Conservation (phyloP, 305 asterid genomes). For the Fraxinus platypoda region DNA sequence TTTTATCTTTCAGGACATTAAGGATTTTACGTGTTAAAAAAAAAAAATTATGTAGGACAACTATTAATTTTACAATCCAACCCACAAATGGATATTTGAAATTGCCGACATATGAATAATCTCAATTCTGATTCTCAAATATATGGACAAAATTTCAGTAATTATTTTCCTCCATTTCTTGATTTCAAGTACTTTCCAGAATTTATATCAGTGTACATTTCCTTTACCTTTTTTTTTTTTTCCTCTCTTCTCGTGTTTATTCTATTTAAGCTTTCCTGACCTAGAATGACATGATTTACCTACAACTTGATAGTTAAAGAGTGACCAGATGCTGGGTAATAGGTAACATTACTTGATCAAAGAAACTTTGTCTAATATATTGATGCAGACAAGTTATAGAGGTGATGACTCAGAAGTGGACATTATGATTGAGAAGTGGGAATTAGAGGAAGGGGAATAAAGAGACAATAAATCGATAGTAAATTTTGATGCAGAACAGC, state of each 20-base stretch:
- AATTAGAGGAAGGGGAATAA: neutral
- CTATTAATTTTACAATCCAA: neutral
- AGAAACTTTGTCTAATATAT: neutral
- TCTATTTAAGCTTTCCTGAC: neutral
- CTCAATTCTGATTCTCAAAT: slow-evolving; percentile 5
- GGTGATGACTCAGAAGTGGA: neutral
- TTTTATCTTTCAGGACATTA: slow-evolving; percentile 1
- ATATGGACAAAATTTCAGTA: neutral
- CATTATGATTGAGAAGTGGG: neutral
- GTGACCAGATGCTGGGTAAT: neutral
- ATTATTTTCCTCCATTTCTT: neutral
- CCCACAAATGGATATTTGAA: neutral
- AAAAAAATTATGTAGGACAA: neutral
- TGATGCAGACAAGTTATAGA: neutral
- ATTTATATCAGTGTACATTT: neutral
- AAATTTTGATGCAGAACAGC: neutral
- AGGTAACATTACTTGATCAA: neutral
- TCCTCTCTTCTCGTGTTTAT: neutral
- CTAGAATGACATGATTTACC: neutral
- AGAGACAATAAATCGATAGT: neutral
- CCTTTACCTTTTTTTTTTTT: neutral
- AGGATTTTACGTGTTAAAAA: slow-evolving; percentile 2
- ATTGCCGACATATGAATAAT: slow-evolving; percentile 15
- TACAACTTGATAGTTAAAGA: neutral
- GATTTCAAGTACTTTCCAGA: neutral